Conservation (phyloP, 129 eudicot genomes). For the Flaveria ramosissima region DNA sequence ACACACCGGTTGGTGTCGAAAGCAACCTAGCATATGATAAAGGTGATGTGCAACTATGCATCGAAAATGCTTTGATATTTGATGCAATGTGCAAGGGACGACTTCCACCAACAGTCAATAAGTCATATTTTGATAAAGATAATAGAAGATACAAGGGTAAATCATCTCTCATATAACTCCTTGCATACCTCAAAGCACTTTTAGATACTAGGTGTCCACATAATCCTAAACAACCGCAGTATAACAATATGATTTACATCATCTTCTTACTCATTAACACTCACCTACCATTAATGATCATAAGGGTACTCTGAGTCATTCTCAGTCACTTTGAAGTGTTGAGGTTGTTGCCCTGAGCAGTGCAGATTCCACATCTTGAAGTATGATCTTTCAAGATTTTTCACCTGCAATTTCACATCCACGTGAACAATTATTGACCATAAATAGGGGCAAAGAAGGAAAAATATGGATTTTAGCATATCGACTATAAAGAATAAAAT, state of each 20-base stretch:
- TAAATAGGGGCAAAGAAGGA: neutral
- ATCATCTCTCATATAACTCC: constrained; percentile 15
- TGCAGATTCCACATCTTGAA: constrained; percentile 94
- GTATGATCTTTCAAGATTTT: constrained; percentile 79
- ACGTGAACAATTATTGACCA: neutral
- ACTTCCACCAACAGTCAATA: constrained; percentile 16
- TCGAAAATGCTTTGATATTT: neutral
- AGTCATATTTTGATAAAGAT: constrained; percentile 7
- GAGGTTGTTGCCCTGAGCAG: constrained; percentile 83
- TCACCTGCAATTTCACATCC: constrained; percentile 51
- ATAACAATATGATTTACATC: constrained; percentile 13
- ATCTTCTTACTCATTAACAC: constrained; percentile 3
- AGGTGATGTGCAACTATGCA: neutral
- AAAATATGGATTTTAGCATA: neutral
- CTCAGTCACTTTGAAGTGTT: constrained; percentile 81
- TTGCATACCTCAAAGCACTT: constrained; percentile 27
- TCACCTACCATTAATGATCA: constrained; percentile 53
- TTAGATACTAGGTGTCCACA: constrained; percentile 19
- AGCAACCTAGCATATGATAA: neutral
- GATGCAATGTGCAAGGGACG: neutral
- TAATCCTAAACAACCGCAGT: constrained; percentile 29
- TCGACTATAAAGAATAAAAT: neutral
- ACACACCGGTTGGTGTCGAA: neutral
- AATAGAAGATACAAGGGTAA: neutral
- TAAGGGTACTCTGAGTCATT: constrained; percentile 73